Evolutionary conservation across 78 protist genomes (phyloP), one percentile per base, ranked within the genome.

Genomic region (Dictyostelium brefeldianum): DNA sequence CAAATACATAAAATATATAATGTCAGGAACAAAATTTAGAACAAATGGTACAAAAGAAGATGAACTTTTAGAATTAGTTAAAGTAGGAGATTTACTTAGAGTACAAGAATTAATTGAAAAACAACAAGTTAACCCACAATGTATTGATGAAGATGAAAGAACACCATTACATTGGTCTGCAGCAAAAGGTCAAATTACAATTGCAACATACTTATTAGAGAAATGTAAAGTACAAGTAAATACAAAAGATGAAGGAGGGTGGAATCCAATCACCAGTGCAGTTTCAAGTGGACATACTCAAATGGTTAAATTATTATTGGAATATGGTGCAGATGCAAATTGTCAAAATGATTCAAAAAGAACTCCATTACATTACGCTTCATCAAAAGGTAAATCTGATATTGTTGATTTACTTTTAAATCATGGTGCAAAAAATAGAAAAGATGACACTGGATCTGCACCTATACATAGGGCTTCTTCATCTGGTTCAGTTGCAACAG

Each of bases 231-330:
- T 15, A 54, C 22, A 53, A 31, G 69, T 53, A 54, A 85, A 85
- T 59, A 75, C 92, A 41, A 48, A 17, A 7, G 92, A 85, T 62
- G 92, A 85, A 62, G 92, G 92, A 48, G 92, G 92, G 54, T 85
- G 92, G 92, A 51, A 83, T 25, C 92, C 92, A 27, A 20, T 85
- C 0, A 41, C 65, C 0, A 57, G 78, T 59, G 92, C 92, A 6
- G 31, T 41, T 4, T 51, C 73, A 2, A 2, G 77, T 43, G 83
- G 92, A 14, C 83, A 75, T 51, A 9, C 77, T n/a, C 71, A 85
- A 47, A 85, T 85, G 83, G 92, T 75, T 15, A 56, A 56, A 29
- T 17, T 85, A 27, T 51, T 85, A 29, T 53, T 85, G 20, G 83
- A 85, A 51, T n/a, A 57, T 27, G 15, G 25, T 43, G 92, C 92